A percentile compares a stretch with the other conserved stretches of the same genome.
phyloP scores from a whole-genome alignment of 352 stramenopile genomes.

The Plasmopara muralis region DNA sequence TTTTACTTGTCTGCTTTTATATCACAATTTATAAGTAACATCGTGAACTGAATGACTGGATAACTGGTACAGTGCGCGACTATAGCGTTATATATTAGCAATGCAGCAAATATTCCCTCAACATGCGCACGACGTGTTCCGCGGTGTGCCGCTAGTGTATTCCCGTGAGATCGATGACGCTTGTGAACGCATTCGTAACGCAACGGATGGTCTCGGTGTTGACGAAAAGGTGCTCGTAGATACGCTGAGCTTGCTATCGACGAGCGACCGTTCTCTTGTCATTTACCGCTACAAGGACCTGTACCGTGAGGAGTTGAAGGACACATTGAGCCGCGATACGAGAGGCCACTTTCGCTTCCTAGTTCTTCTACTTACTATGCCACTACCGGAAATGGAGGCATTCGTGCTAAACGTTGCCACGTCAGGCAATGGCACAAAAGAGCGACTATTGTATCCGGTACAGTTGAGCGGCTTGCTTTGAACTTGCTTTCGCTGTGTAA shows the following conservation, averaged over 20 bases:
- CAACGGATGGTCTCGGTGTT: slow-evolving; percentile 62
- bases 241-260: slow-evolving; percentile 35
- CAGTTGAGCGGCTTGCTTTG: background rate
- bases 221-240: slow-evolving; percentile 57
- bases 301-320: slow-evolving; percentile 48
- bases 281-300: slow-evolving; percentile 65
- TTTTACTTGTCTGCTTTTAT: background rate
- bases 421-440: slow-evolving; percentile 41
- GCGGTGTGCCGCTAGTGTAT: slow-evolving; percentile 27
- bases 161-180: slow-evolving; percentile 43
- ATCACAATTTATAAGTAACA: background rate
- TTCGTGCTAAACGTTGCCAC: slow-evolving; percentile 57
- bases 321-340: slow-evolving; percentile 57
- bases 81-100: background rate
- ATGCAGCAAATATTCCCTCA: slow-evolving; percentile 39
- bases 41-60: background rate
- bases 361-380: slow-evolving; percentile 51
- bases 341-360: slow-evolving; percentile 66
- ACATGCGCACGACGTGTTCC: slow-evolving; percentile 35
- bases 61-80: background rate
- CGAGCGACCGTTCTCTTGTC: slow-evolving; percentile 50
- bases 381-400: slow-evolving; percentile 57
- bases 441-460: slow-evolving; percentile 69
- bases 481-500: background rate
- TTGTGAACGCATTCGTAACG: slow-evolving; percentile 48